Evolutionary conservation across 306 rosid genomes (phyloP).

Genomic region (Carpinus fangiana): DNA sequence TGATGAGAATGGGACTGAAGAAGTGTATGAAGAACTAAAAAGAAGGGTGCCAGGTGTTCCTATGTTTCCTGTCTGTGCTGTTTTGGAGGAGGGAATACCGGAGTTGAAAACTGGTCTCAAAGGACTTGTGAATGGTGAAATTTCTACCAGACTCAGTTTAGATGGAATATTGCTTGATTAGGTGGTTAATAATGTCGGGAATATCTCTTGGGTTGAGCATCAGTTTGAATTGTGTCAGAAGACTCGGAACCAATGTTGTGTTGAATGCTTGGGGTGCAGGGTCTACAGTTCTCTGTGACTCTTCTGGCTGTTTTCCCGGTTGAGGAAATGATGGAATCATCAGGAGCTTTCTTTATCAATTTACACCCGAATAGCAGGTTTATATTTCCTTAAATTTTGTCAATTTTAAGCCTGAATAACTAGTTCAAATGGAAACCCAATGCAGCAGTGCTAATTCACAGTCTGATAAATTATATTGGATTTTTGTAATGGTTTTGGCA

Average conservation of each 20-base stretch:
- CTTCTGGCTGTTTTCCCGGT: neutral
- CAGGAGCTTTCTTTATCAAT: neutral
- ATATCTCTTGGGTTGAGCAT: neutral
- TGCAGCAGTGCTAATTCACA: neutral
- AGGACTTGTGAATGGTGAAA: slow-evolving; percentile 73
- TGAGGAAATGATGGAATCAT: neutral
- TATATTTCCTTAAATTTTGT: neutral
- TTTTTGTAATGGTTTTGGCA: neutral
- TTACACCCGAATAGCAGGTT: neutral
- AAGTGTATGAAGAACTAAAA: slow-evolving; percentile 66
- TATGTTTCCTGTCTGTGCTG: slow-evolving; percentile 80
- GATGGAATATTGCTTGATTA: slow-evolving; percentile 63
- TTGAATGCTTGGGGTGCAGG: neutral
- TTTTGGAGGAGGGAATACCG: slow-evolving; percentile 78
- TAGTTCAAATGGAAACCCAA: neutral
- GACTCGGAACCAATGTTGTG: neutral
- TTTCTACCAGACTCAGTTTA: slow-evolving; percentile 42
- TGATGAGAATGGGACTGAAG: slow-evolving; percentile 81
- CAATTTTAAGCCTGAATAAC: neutral
- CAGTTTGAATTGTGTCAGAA: neutral
- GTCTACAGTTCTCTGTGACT: neutral
- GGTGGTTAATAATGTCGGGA: slow-evolving; percentile 6
- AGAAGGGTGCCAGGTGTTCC: slow-evolving; percentile 67
- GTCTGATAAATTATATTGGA: neutral
- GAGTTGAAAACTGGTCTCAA: slow-evolving; percentile 78